Evolutionary conservation across 441 rosid species (phyloP).

Genomic region (Theobroma grandiflorum): DNA sequence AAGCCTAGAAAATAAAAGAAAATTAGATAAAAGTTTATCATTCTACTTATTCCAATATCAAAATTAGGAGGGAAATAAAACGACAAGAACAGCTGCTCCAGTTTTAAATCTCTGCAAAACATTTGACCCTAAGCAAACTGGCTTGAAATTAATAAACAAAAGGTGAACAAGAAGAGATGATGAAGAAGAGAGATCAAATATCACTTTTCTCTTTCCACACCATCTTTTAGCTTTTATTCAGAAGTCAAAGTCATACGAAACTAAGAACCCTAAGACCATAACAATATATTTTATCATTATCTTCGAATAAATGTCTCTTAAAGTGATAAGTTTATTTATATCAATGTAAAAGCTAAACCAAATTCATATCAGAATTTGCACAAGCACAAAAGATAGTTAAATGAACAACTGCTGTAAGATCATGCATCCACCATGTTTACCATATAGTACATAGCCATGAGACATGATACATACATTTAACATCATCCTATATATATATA

Average conservation of each 20-base stretch:
- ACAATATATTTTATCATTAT: neutral
- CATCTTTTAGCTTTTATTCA: neutral
- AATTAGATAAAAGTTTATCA: neutral
- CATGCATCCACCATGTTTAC: conserved; percentile 2
- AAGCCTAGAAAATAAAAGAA: conserved; percentile 10
- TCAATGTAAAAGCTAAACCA: neutral
- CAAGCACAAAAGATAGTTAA: neutral
- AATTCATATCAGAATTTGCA: neutral
- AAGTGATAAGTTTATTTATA: neutral
- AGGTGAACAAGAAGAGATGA: neutral
- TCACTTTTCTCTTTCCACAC: neutral
- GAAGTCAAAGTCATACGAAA: neutral
- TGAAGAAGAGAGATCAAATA: neutral
- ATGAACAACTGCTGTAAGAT: neutral
- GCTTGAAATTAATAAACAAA: conserved; percentile 2
- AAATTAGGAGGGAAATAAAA: neutral
- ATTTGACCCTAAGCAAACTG: neutral
- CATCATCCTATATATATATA: too few species aligned
- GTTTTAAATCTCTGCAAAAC: neutral
- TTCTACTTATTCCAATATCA: neutral
- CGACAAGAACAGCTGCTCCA: neutral
- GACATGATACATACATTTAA: conserved; percentile 11
- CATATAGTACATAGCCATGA: neutral
- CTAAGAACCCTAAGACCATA: conserved; percentile 6
- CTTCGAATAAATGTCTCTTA: neutral